A percentile compares a stretch with the other conserved stretches of the same genome.
Conservation (phyloP, 2,329 filamentous ascomycete species). For the Calonectria pseudoreteaudii region DNA sequence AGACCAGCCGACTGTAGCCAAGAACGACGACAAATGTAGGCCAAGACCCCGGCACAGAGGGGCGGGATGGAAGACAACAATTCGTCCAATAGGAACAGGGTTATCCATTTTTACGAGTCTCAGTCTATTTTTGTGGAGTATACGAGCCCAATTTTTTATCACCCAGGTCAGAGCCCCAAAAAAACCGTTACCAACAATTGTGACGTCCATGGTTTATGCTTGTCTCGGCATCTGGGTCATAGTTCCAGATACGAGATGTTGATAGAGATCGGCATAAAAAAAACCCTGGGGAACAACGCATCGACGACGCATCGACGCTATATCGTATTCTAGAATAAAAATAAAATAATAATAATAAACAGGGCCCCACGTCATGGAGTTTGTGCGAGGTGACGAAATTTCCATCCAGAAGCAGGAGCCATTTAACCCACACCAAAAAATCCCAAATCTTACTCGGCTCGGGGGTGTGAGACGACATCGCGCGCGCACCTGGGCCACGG, state of each 20-base stretch:
- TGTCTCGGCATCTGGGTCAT: neutral
- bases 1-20: neutral
- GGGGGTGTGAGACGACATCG: neutral
- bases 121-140: neutral
- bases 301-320: neutral
- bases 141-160: neutral
- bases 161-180: neutral
- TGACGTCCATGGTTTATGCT: constrained; percentile 7
- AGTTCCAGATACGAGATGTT: neutral
- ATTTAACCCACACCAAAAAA: neutral
- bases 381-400: neutral
- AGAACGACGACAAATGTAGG: neutral
- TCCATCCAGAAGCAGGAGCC: neutral
- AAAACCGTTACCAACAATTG: neutral
- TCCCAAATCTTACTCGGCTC: neutral
- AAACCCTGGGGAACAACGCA: neutral
- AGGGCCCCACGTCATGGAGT: neutral
- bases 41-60: neutral
- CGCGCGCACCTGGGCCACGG: neutral
- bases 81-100: neutral
- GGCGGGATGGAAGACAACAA: neutral
- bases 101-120: neutral
- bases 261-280: neutral
- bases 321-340: neutral
- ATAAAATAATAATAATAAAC: too few relatives aligned